Base-by-base conservation (phyloP, 306 rosid species). In the Abrus pulchellus region DNA sequence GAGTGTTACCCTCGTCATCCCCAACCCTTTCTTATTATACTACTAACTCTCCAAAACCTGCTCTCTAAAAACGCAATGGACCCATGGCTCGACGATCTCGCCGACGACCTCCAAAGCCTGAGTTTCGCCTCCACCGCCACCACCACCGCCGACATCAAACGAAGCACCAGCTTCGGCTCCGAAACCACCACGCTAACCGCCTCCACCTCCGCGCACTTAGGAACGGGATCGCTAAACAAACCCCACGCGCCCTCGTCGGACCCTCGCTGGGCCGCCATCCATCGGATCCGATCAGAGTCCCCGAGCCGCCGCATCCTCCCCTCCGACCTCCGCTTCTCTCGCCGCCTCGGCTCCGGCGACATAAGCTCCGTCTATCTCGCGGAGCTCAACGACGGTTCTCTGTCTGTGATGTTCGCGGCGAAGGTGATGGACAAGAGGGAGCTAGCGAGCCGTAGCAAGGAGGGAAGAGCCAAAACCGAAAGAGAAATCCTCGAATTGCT, bases 341-440 rank as follows among this genome's bases (percentile, higher is more conserved):
- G 63, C 13, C 92, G 93, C 1, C 91, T 92, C 1, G 97, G 97
- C 55, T 78, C 93, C 55, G 97, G 97, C 40, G 97, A 92, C 83
- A 92, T 92, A 38, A 93, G 97, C 60, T 89, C 95, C 14, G 97
- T 92, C 5, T 90, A 88, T 80, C 85, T 92, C 0, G 85, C 92
- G 0, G 92, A 90, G 29, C 83, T 92, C 5, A 92, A 85, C 29
- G 85, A 82, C 0, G 83, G 84, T 0, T 28, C 72, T 9, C 59
- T 60, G 3, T 67, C 84, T 7, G 81, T 85, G 68, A 77, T 83
- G 62, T 88, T 90, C 45, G 97, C 97, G 3, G 97, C 97, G 29
- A 92, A 92, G 76, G 95, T 92, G 57, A 92, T 90, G 95, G 95
- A 92, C 60, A 92, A 92, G 93, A 90, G 89, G 76, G 95, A 90